These are phyloP conservation scores for Diaporthe velutina DNA, from an alignment of 2,329 filamentous ascomycete genomes.

Conservation along the genomic window DNA sequence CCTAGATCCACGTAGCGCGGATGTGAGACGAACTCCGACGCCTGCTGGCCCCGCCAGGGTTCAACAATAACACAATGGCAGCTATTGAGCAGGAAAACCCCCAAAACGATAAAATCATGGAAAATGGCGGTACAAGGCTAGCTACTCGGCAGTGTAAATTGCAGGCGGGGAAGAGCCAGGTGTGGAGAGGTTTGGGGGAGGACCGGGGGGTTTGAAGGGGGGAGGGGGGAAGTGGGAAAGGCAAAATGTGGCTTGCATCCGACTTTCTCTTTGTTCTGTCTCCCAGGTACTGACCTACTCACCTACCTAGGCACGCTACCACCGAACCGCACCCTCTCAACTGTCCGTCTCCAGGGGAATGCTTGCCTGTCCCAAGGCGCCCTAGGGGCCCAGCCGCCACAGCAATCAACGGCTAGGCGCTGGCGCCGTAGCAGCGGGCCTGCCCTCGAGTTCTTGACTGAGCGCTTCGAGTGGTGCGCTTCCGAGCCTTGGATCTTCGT, in stretches of 20 bases:
- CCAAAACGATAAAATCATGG: neutral
- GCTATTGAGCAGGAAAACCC: neutral
- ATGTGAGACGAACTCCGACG: conserved; percentile 26
- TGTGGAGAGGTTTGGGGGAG: conserved; percentile 6
- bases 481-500: neutral
- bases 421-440: conserved; percentile 20
- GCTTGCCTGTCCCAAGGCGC: conserved; percentile 14
- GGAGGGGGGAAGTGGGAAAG: neutral
- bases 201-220: neutral
- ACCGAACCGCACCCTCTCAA: conserved; percentile 12
- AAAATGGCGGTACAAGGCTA: neutral
- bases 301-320: neutral
- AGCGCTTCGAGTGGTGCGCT: conserved; percentile 28
- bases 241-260: conserved; percentile 11
- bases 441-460: neutral
- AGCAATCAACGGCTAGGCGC: conserved; percentile 20
- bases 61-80: neutral
- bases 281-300: neutral
- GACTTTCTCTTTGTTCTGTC: neutral
- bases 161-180: neutral
- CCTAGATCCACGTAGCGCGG: neutral
- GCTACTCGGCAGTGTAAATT: conserved; percentile 17
- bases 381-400: neutral
- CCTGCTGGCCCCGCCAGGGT: conserved; percentile 8
- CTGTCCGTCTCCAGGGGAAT: conserved; percentile 19